phyloP scores from a whole-genome alignment of 768 basidiomycete species.

The Russula brevipes region DNA sequence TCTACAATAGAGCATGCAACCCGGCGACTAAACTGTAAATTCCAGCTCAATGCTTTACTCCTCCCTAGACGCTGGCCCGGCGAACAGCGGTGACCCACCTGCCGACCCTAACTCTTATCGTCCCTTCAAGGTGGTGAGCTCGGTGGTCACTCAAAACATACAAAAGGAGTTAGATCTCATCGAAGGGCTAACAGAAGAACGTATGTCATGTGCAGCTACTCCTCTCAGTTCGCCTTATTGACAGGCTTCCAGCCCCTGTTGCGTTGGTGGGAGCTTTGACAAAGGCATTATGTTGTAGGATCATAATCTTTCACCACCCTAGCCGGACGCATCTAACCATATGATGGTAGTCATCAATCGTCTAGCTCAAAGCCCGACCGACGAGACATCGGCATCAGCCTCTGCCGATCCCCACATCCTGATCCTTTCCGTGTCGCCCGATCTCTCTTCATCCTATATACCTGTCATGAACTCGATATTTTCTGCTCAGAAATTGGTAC shows the following conservation, averaged over 20 bases:
- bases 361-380: slow-evolving; percentile 35
- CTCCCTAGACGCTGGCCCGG: slow-evolving; percentile 46
- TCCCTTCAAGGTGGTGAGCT: slow-evolving; percentile 75
- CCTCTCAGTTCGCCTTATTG: slow-evolving; percentile 20
- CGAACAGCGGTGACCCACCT: slow-evolving; percentile 33
- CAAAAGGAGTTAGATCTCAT: slow-evolving; percentile 55
- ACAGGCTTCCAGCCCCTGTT: slow-evolving; percentile 43
- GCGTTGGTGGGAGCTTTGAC: slow-evolving; percentile 85
- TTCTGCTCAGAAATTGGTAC: slow-evolving; percentile 92
- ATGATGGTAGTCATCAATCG: slow-evolving; percentile 63
- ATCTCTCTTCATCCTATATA: slow-evolving; percentile 86
- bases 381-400: slow-evolving; percentile 33
- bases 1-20: background rate
- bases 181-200: slow-evolving; percentile 46
- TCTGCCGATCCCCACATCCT: slow-evolving; percentile 54
- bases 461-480: slow-evolving; percentile 99
- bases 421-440: slow-evolving; percentile 87
- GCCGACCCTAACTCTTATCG: slow-evolving; percentile 78
- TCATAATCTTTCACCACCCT: background rate
- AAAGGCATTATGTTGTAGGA: slow-evolving; percentile 86
- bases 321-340: background rate
- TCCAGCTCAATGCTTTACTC: slow-evolving; percentile 74
- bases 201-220: slow-evolving; percentile 30
- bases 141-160: slow-evolving; percentile 57
- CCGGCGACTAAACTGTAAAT: background rate